phyloP scores from a whole-genome alignment of 495 filamentous ascomycete genomes.

The Penicillium bialowiezense region DNA sequence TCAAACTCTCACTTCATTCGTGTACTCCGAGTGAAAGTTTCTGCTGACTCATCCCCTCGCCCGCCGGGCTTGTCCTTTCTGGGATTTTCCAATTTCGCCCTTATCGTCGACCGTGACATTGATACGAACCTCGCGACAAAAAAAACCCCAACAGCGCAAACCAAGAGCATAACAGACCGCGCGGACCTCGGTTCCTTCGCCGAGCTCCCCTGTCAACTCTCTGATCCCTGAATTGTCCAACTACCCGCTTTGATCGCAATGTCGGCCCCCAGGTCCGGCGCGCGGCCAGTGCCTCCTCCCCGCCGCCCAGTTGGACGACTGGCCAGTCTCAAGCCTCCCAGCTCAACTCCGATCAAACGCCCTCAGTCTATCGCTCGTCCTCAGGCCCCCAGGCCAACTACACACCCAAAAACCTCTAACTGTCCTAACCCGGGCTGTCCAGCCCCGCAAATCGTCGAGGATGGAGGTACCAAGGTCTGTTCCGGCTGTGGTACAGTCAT shows the following conservation, averaged over 20 bases:
- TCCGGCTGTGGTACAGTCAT: slow-evolving; percentile 78
- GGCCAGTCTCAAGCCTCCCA: slow-evolving; percentile 37
- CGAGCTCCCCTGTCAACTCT: not conserved
- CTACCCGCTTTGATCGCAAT: slow-evolving; percentile 15
- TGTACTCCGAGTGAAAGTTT: too few relatives aligned
- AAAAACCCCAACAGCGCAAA: too few relatives aligned
- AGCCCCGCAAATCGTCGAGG: slow-evolving; percentile 47
- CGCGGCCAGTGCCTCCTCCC: slow-evolving; percentile 36
- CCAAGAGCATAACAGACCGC: too few relatives aligned
- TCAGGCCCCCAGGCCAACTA: slow-evolving; percentile 34
- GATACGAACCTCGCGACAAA: slow-evolving; percentile 5
- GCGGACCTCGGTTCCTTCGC: slow-evolving; percentile 3
- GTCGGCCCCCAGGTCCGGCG: slow-evolving; percentile 29
- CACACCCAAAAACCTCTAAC: slow-evolving; percentile 40
- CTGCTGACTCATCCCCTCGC: too few relatives aligned
- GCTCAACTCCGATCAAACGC: slow-evolving; percentile 37
- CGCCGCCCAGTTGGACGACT: slow-evolving; percentile 39
- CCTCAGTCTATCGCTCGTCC: slow-evolving; percentile 33
- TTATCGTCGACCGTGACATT: slow-evolving; percentile 12
- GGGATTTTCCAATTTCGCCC: slow-evolving; percentile 2
- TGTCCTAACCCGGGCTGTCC: slow-evolving; percentile 50
- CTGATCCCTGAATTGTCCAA: not conserved
- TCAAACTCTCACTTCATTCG: too few relatives aligned
- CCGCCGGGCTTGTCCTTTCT: too few relatives aligned
- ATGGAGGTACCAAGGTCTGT: slow-evolving; percentile 64